Percentiles rank a stretch among this genome's conserved stretches.
Conservation (phyloP, 1,139 yeast species). For the Suhomyces coccinellae region DNA sequence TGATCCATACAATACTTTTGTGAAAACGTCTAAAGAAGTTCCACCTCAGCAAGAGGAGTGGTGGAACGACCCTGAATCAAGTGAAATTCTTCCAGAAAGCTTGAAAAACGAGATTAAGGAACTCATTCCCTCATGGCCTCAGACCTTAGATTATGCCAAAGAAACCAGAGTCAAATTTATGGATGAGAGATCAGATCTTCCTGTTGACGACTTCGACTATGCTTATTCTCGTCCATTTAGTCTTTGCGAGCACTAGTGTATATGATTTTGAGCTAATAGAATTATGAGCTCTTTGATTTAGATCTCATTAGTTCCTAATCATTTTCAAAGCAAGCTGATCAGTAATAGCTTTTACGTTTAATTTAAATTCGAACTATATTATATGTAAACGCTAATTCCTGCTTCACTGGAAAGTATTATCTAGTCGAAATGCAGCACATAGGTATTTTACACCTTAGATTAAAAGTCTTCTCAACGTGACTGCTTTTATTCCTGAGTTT, state of each 20-base stretch:
- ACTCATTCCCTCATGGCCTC: not conserved
- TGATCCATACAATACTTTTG: conserved; percentile 37
- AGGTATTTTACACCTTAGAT: too few species aligned
- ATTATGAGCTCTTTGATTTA: too few species aligned
- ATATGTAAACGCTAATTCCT: too few species aligned
- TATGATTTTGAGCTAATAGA: too few species aligned
- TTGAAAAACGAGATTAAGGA: not conserved
- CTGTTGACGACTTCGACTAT: conserved; percentile 6
- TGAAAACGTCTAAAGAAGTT: conserved; percentile 32
- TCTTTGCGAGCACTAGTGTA: conserved; percentile 30
- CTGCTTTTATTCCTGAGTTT: too few species aligned
- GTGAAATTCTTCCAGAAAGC: conserved; percentile 5
- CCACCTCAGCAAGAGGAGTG: conserved; percentile 46
- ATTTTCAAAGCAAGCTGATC: too few species aligned
- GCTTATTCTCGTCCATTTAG: conserved; percentile 24
- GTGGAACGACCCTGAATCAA: conserved; percentile 25
- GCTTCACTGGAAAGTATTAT: too few species aligned
- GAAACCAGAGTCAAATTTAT: not conserved
- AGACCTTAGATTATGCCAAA: not conserved
- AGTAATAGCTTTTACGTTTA: too few species aligned
- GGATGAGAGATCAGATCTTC: not conserved
- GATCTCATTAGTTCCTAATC: too few species aligned
- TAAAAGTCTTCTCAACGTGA: too few species aligned
- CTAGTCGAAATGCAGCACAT: too few species aligned
- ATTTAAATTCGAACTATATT: too few species aligned